Evolutionary conservation across 129 eudicot species (phyloP).

Genomic region (Centella asiatica): DNA sequence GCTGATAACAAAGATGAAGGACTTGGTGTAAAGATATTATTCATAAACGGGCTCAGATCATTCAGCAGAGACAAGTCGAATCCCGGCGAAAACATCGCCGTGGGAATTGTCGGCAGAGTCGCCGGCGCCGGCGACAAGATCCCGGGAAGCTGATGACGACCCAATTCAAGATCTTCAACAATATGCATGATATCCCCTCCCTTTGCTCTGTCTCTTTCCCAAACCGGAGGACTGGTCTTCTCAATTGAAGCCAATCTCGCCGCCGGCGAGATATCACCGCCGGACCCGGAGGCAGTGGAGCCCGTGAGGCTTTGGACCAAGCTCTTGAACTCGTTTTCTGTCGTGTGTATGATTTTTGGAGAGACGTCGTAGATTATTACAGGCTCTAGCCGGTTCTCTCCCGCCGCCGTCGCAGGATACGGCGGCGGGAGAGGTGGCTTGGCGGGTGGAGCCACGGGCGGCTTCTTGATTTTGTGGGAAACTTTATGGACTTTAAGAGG

Average conservation of each 20-base stretch:
- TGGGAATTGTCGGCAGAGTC: slow-evolving; percentile 30
- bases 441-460: slow-evolving; percentile 34
- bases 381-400: slow-evolving; percentile 30
- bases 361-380: slow-evolving; percentile 55
- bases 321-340: slow-evolving; percentile 33
- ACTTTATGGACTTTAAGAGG: slow-evolving; percentile 45
- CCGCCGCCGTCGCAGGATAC: background rate
- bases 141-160: slow-evolving; percentile 27
- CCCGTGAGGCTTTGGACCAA: slow-evolving; percentile 65
- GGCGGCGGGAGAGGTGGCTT: slow-evolving; percentile 12
- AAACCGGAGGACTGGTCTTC: slow-evolving; percentile 26
- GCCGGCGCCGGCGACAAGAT: slow-evolving; percentile 58
- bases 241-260: slow-evolving; percentile 54
- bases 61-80: slow-evolving; percentile 16
- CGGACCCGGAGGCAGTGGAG: background rate
- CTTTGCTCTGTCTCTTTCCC: slow-evolving; percentile 10
- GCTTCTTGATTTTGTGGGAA: slow-evolving; percentile 46
- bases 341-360: slow-evolving; percentile 46
- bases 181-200: slow-evolving; percentile 7
- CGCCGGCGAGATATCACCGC: slow-evolving; percentile 43
- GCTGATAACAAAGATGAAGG: slow-evolving; percentile 36
- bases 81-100: slow-evolving; percentile 43
- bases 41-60: slow-evolving; percentile 14
- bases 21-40: slow-evolving; percentile 39
- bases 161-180: slow-evolving; percentile 20